These are phyloP conservation scores for Boletus rubropictus DNA, from an alignment of 768 basidiomycete genomes.

Conservation along the genomic window DNA sequence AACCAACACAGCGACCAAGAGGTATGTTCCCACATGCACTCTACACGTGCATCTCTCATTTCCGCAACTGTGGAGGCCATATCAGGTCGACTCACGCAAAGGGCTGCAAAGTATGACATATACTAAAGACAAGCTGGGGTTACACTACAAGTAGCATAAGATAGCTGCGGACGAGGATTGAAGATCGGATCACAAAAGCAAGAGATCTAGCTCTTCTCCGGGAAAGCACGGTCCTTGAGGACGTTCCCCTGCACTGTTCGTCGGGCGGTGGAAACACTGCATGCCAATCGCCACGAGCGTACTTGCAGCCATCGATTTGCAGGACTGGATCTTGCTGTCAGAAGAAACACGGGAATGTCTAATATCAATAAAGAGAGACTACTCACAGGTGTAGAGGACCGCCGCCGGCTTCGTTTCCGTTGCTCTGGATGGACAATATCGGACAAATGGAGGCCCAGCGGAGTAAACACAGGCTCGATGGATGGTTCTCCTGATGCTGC, in stretches of 20 bases:
- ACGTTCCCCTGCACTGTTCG: conserved; percentile 44
- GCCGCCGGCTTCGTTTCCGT: conserved; percentile 12
- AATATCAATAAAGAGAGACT: not conserved
- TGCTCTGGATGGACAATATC: conserved; percentile 1
- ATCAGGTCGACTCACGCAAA: conserved; percentile 5
- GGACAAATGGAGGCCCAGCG: not conserved
- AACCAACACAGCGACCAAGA: not conserved
- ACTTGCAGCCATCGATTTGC: conserved; percentile 39
- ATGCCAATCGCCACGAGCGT: conserved; percentile 50
- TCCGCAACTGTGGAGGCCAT: conserved; percentile 8
- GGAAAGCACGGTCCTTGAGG: conserved; percentile 26
- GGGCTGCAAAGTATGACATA: not conserved
- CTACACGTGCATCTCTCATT: conserved; percentile 14
- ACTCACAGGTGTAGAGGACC: conserved; percentile 10
- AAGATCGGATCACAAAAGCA: no score
- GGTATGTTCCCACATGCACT: conserved; percentile 11
- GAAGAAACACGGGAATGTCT: not conserved
- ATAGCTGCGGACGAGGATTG: not conserved
- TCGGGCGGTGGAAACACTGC: conserved; percentile 41
- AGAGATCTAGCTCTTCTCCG: conserved; percentile 1
- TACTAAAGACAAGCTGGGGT: not conserved
- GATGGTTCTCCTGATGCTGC: not conserved
- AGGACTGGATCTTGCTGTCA: conserved; percentile 23
- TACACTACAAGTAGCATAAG: not conserved
- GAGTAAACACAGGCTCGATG: not conserved